Evolutionary conservation across 139 green algal genomes (phyloP).

Genomic region (Pleodorina starrii): DNA sequence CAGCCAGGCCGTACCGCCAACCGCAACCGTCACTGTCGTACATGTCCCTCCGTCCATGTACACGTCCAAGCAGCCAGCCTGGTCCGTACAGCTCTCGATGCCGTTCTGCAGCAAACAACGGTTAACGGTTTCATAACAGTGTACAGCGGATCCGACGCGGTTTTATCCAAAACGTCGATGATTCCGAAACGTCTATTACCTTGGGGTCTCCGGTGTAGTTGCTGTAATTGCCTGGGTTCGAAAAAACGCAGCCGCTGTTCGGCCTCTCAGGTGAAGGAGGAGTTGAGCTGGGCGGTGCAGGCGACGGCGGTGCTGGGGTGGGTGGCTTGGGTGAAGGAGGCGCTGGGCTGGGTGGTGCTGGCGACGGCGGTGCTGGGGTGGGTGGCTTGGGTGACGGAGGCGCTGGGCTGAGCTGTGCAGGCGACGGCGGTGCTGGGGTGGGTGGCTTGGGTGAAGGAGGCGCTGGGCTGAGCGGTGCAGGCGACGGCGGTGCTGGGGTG

Average conservation of each 20-base stretch:
- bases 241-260: neutral
- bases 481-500: neutral
- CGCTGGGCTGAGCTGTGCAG: neutral
- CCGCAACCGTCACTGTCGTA: neutral
- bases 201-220: neutral
- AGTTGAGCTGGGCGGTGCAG: neutral
- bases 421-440: neutral
- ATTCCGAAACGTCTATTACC: neutral
- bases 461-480: neutral
- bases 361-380: neutral
- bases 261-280: neutral
- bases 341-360: neutral
- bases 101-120: neutral
- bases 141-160: too few species aligned
- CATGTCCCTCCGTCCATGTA: neutral
- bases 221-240: neutral
- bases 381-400: neutral
- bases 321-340: neutral
- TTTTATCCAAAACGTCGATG: too few species aligned
- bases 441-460: too few species aligned
- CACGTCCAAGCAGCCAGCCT: neutral
- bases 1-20: neutral
- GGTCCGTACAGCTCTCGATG: neutral
- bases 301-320: neutral
- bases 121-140: neutral